Evolutionary conservation across 2,329 filamentous ascomycete species (phyloP).

Genomic region (Arachnomyces sp.): DNA sequence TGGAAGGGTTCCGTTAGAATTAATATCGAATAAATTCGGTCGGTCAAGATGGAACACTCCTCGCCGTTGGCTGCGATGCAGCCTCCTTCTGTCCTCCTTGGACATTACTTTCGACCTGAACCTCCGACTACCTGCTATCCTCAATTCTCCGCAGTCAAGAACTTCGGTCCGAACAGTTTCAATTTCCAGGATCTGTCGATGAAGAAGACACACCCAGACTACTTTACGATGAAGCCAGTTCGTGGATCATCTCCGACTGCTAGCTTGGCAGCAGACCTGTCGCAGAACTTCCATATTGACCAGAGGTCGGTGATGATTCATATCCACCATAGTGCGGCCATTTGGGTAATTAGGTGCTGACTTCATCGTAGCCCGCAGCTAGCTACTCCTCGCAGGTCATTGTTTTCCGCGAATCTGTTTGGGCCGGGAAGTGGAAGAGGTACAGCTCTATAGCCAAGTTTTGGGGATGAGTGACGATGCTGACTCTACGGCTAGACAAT

Average conservation of each 20-base stretch:
- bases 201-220: slow-evolving; percentile 64
- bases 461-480: slow-evolving; percentile 6
- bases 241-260: slow-evolving; percentile 84
- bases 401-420: slow-evolving; percentile 70
- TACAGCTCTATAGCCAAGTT: slow-evolving; percentile 36
- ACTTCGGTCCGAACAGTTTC: slow-evolving; percentile 58
- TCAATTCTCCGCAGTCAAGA: slow-evolving; percentile 45
- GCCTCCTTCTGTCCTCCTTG: slow-evolving; percentile 56
- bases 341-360: slow-evolving; percentile 6
- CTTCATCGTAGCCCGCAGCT: slow-evolving; percentile 61
- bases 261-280: slow-evolving; percentile 86
- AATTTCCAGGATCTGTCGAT: slow-evolving; percentile 69
- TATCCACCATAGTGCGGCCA: slow-evolving; percentile 4
- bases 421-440: slow-evolving; percentile 51
- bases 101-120: slow-evolving; percentile 56
- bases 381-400: slow-evolving; percentile 72
- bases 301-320: slow-evolving; percentile 64
- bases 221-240: slow-evolving; percentile 71
- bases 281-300: slow-evolving; percentile 94
- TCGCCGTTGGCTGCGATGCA: slow-evolving; percentile 92
- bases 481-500: slow-evolving; percentile 47
- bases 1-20: slow-evolving; percentile 1
- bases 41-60: slow-evolving; percentile 69
- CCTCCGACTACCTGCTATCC: slow-evolving; percentile 43
- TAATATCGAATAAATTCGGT: slow-evolving; percentile 2